Percentiles rank a stretch among this genome's conserved stretches.
These are phyloP conservation scores for Aspergillus coremiiformis DNA, from an alignment of 495 filamentous ascomycete genomes.

Conservation along the genomic window DNA sequence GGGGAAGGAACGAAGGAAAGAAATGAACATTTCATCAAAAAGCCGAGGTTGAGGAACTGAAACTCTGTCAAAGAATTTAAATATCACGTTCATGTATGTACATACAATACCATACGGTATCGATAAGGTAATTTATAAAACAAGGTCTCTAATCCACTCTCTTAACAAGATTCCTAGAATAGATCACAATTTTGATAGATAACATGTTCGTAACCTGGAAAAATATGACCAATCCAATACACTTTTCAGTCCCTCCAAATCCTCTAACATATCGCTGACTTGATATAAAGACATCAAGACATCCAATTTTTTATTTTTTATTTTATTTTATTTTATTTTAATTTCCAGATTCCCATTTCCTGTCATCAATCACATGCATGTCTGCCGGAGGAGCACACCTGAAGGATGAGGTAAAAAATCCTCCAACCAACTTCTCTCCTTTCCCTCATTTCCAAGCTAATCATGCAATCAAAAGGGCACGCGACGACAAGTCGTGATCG, in stretches of 20 bases:
- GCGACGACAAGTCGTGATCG: slow-evolving; percentile 68
- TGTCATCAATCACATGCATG: slow-evolving; percentile 50
- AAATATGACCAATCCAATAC: neutral
- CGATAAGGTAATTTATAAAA: neutral
- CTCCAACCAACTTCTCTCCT: slow-evolving; percentile 1
- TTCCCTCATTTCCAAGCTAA: neutral
- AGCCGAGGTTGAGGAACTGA: too few species aligned
- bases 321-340: too few species aligned
- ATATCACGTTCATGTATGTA: too few species aligned
- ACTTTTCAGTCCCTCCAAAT: neutral
- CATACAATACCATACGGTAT: neutral
- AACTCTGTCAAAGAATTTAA: too few species aligned
- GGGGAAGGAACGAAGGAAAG: neutral
- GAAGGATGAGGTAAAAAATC: slow-evolving; percentile 69
- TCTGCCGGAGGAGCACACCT: slow-evolving; percentile 66
- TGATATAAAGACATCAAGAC: neutral
- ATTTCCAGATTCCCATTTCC: neutral
- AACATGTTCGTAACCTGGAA: neutral
- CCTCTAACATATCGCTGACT: slow-evolving; percentile 2
- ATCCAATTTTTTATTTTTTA: too few species aligned
- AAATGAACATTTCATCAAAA: neutral
- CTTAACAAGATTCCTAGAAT: too few species aligned
- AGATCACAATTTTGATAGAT: neutral
- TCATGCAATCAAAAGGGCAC: slow-evolving; percentile 69
- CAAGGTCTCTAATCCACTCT: neutral